These are phyloP conservation scores for Saccharomyces pastorianus DNA, from an alignment of 1,139 yeast species.

Conservation along the genomic window DNA sequence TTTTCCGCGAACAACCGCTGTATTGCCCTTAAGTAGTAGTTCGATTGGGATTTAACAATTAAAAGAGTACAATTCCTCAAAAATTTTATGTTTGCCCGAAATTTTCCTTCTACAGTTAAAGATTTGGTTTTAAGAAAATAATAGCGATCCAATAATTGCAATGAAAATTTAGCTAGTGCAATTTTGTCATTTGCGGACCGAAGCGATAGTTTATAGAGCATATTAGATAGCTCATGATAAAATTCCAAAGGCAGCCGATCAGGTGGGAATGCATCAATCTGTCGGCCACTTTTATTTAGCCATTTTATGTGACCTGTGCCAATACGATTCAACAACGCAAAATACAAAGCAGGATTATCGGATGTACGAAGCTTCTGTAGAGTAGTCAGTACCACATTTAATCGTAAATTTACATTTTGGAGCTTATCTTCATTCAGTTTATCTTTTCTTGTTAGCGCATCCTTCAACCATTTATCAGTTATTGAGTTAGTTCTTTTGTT, in stretches of 20 bases:
- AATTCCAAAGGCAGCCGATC: constrained; percentile 18
- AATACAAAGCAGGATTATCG: constrained; percentile 13
- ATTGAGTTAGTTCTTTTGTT: constrained; percentile 5
- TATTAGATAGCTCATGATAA: constrained; percentile 19
- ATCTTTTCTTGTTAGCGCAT: constrained; percentile 7
- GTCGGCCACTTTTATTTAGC: constrained; percentile 12
- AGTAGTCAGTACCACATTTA: constrained; percentile 11
- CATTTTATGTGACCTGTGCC: constrained; percentile 16
- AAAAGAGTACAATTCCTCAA: constrained; percentile 13
- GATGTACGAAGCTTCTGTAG: constrained; percentile 16
- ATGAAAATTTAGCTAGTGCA: constrained; percentile 15
- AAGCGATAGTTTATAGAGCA: constrained; percentile 15
- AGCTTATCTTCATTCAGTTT: not conserved
- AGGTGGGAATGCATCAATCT: not conserved
- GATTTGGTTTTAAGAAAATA: not conserved
- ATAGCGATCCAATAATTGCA: constrained; percentile 13
- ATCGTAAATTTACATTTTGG: constrained; percentile 10
- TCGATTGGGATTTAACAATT: constrained; percentile 14
- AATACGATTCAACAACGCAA: constrained; percentile 17
- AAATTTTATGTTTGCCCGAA: constrained; percentile 8
- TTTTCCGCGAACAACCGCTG: not conserved
- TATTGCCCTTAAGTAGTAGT: not conserved
- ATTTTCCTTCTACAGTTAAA: constrained; percentile 1
- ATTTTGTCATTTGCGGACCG: constrained; percentile 3
- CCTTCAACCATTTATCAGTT: constrained; percentile 17